Evolutionary conservation across 495 filamentous ascomycete genomes (phyloP), one percentile per base, ranked within the genome.

Genomic region (Trichoderma virens): DNA sequence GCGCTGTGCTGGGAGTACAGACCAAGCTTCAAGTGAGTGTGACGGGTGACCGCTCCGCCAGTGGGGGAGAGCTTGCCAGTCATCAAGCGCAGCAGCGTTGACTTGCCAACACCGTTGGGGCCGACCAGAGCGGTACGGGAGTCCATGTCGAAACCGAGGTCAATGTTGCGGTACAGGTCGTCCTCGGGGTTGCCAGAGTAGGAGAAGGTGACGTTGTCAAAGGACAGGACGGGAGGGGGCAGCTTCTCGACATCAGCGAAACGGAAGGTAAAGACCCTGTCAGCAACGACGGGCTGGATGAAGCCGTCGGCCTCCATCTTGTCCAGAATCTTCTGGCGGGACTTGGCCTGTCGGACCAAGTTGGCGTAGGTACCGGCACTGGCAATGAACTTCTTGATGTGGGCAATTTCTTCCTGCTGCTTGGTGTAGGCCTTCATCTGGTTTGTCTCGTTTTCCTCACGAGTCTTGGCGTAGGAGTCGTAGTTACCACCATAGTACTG

Each of bases 331-430:
- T 98, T 98, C 78, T 98, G 94, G 60, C 94, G 88, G 34, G 94
- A 98, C 83, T 98, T 98, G 76, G 94, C 94, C 81, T 98, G 94
- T 72, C 92, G 83, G 71, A 99, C 94, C 78, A 99, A 85, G 82
- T 99, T 99, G 83, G 94, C 94, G 74, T 99, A 99, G 65, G 94
- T 99, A 92, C 94, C 94, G 62, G 95, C 94, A 60, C 93, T 97
- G 68, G 94, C 94, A 74, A 99, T 99, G 84, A 99, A 99, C 80
- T 97, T 96, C 85, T 99, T 99, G 86, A 99, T 99, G 81, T 99
- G 94, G 67, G 86, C 80, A 72, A 99, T 99, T 84, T 99, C 94
- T 65, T 99, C 94, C 74, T 99, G 94, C 73, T 99, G 94, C 83
- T 99, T 99, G 74, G 87, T 81, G 83, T 99, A 99, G 59, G 95